Evolutionary conservation across 371 early-diverging fungal species (phyloP).

Genomic region (Rhizomucor pusillus): DNA sequence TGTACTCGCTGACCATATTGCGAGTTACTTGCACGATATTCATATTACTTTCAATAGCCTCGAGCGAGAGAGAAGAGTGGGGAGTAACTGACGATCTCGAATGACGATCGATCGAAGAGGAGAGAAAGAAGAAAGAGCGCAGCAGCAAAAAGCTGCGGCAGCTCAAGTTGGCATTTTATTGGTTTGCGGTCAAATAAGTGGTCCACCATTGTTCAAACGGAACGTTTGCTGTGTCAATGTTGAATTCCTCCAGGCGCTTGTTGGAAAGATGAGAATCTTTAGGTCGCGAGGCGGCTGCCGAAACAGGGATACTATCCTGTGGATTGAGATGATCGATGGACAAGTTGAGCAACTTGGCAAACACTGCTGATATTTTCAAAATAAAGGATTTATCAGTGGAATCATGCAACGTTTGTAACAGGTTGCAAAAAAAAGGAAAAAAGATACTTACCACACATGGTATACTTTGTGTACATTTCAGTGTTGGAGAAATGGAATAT

Average conservation of each 20-base stretch:
- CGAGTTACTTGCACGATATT: too few species aligned
- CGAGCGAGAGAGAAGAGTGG: too few species aligned
- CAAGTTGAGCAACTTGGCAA: conserved; percentile 49
- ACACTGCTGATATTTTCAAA: conserved; percentile 37
- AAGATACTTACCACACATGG: conserved; percentile 64
- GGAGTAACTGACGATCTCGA: too few species aligned
- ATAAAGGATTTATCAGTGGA: too few species aligned
- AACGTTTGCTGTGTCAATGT: conserved; percentile 49
- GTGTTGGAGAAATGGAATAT: conserved; percentile 69
- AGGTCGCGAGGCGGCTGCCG: conserved; percentile 61
- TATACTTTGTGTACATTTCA: conserved; percentile 74
- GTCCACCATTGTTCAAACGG: conserved; percentile 60
- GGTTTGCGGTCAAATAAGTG: conserved; percentile 3
- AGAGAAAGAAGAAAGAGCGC: too few species aligned
- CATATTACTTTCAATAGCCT: too few species aligned
- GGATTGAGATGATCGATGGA: conserved; percentile 55
- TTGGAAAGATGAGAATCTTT: conserved; percentile 64
- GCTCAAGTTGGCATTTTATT: too few species aligned
- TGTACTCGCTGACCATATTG: too few species aligned
- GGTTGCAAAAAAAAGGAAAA: too few species aligned
- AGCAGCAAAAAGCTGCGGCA: too few species aligned
- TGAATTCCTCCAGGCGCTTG: conserved; percentile 48
- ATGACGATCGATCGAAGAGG: too few species aligned
- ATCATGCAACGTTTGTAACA: too few species aligned
- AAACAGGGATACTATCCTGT: conserved; percentile 29